Base-by-base conservation (phyloP, 176 grass and related monocot genomes). In the Musa schizocarpa region DNA sequence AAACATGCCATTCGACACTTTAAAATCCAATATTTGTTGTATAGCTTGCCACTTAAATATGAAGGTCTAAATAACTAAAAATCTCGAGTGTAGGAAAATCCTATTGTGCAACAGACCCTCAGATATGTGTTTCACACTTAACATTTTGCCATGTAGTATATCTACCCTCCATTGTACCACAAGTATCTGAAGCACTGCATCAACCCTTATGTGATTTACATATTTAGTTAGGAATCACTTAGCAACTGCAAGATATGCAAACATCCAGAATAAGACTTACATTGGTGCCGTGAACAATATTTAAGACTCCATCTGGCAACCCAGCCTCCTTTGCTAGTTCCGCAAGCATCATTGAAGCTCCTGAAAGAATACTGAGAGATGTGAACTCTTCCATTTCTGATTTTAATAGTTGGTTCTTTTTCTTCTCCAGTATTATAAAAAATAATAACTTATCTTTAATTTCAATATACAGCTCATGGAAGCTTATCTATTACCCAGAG, bases 241-340 rank as follows among this genome's bases (percentile, higher is more conserved):
- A 43, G 34, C 34, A 43, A 43, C 34, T 43, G 34, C 34, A 43
- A 6, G 34, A 43, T 43, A 43, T 6, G 4, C 34, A 43, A 43
- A 43, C 34, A 43, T 43, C 34, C 34, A 43, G 34, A 43, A 43
- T 43, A 43, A 51, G 59, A 23, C 90, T 69, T 91, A 99, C 95
- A 87, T 94, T 84, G 66, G 95, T 99, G 72, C 95, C 95, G 76
- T 99, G 95, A 83, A 99, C 95, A 87, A 94, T 87, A 79, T 99
- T 99, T 76, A 99, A 79, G 43, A 94, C 90, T 51, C 94, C 90
- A 82, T 98, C 87, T 22, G 94, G 94, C 73, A 98, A 87, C 74
- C 94, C 90, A 82, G 90, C 94, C 73, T 98, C 90, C 80, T 85
- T 85, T 71, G 94, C 90, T 77, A 93, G 82, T 78, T 98, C 94